Conservation (phyloP, 805 yeast species). For the Candida loeiensis region DNA sequence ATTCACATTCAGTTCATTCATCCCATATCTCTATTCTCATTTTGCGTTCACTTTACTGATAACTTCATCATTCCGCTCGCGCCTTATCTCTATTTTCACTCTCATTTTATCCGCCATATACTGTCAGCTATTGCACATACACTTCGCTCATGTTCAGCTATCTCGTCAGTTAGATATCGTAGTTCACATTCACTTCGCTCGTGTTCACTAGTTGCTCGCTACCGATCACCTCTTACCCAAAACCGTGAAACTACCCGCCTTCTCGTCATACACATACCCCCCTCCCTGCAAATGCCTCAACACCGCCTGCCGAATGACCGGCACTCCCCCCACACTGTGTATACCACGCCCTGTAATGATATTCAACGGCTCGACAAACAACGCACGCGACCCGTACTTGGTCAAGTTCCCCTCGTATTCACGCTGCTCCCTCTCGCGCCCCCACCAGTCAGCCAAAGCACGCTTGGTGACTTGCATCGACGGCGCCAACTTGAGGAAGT, state of each 20-base stretch:
- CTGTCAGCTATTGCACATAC: too few species aligned
- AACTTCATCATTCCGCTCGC: too few species aligned
- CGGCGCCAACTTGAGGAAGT: constrained; percentile 45
- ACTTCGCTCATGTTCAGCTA: too few species aligned
- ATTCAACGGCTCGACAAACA: constrained; percentile 40
- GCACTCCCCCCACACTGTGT: constrained; percentile 58
- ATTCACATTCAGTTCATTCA: too few species aligned
- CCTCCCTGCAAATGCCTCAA: constrained; percentile 33
- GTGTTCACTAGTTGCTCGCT: too few species aligned
- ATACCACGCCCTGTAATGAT: constrained; percentile 69
- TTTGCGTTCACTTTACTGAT: too few species aligned
- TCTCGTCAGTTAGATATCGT: too few species aligned
- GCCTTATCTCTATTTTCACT: too few species aligned
- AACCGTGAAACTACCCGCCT: constrained; percentile 40
- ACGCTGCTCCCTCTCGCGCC: constrained; percentile 45
- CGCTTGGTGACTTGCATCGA: constrained; percentile 39
- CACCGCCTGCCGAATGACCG: constrained; percentile 46
- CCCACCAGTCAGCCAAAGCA: constrained; percentile 61
- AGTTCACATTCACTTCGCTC: too few species aligned
- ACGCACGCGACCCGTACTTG: constrained; percentile 32
- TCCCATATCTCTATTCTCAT: too few species aligned
- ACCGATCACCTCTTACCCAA: constrained; percentile 32
- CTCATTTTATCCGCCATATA: too few species aligned
- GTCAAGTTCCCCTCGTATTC: constrained; percentile 34
- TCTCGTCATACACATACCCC: constrained; percentile 46